Conservation (phyloP, 306 rosid species). For the Oemleria cerasiformis region DNA sequence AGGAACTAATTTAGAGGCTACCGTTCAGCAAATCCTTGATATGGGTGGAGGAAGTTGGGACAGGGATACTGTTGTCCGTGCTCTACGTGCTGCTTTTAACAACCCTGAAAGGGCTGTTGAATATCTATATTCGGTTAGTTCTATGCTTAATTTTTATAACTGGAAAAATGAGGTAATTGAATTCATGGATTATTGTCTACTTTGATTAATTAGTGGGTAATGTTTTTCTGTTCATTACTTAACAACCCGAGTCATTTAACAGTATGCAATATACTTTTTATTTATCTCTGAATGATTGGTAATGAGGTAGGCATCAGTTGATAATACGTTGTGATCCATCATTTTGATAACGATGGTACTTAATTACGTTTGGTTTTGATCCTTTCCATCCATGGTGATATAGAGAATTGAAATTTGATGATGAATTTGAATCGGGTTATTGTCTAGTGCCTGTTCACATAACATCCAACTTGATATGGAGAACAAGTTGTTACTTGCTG, state of each 20-base stretch:
- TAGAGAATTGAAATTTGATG: not conserved
- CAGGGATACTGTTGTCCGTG: constrained; percentile 83
- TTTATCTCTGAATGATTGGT: not conserved
- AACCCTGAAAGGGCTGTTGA: constrained; percentile 99
- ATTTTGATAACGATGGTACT: not conserved
- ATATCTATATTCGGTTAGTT: constrained; percentile 82
- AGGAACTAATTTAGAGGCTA: constrained; percentile 74
- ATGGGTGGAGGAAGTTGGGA: constrained; percentile 98
- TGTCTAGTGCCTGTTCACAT: not conserved
- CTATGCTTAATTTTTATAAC: not conserved
- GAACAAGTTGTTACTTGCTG: not conserved
- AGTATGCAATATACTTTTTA: not conserved
- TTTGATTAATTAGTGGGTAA: not conserved
- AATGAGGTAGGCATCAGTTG: not conserved
- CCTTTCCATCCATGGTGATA: too few relatives aligned
- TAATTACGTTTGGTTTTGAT: not conserved
- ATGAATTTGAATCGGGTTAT: not conserved
- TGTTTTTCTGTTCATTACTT: not conserved
- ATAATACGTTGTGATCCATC: not conserved
- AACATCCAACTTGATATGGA: not conserved
- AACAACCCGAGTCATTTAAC: not conserved
- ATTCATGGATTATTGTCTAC: not conserved
- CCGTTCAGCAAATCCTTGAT: constrained; percentile 77
- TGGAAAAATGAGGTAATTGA: not conserved
- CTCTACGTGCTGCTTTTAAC: constrained; percentile 91